Evolutionary conservation across 371 early-diverging fungal species (phyloP).

Genomic region (Apophysomyces variabilis): DNA sequence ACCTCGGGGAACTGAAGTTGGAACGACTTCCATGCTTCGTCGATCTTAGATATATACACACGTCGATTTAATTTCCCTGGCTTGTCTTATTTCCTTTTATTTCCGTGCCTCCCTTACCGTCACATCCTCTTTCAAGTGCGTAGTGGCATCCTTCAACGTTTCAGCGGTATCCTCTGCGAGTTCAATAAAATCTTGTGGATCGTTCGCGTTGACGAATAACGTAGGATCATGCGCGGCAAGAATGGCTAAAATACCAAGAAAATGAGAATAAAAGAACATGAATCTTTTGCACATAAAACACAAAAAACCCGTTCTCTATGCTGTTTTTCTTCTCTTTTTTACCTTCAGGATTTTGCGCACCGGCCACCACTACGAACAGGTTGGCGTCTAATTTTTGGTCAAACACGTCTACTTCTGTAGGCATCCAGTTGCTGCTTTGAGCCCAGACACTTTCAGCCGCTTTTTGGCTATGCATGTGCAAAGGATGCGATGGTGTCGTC

Average conservation of each 20-base stretch:
- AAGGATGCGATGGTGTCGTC: constrained; percentile 20
- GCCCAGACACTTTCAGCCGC: constrained; percentile 21
- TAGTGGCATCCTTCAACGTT: constrained; percentile 15
- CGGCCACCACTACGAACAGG: constrained; percentile 22
- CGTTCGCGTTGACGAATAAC: constrained; percentile 41
- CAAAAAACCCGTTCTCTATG: not conserved
- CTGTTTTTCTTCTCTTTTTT: not conserved
- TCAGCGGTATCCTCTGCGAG: constrained; percentile 31
- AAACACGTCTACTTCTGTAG: constrained; percentile 20
- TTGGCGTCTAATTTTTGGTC: constrained; percentile 19
- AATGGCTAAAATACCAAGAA: constrained; percentile 15
- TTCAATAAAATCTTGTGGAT: constrained; percentile 30
- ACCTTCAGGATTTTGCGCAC: constrained; percentile 24
- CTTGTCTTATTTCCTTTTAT: not conserved
- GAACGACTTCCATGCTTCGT: constrained; percentile 8
- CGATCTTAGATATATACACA: not conserved
- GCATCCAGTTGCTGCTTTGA: constrained; percentile 6
- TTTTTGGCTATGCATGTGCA: constrained; percentile 21
- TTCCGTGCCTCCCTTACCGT: not conserved
- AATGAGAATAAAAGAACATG: not conserved
- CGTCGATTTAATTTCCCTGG: too few species aligned
- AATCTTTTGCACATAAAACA: not conserved
- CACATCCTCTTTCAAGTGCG: not conserved
- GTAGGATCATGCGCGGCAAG: constrained; percentile 32
- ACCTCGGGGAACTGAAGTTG: constrained; percentile 9